Evolutionary conservation across 2,329 filamentous ascomycete species (phyloP).

Genomic region (Sclerotinia sclerotiorum): DNA sequence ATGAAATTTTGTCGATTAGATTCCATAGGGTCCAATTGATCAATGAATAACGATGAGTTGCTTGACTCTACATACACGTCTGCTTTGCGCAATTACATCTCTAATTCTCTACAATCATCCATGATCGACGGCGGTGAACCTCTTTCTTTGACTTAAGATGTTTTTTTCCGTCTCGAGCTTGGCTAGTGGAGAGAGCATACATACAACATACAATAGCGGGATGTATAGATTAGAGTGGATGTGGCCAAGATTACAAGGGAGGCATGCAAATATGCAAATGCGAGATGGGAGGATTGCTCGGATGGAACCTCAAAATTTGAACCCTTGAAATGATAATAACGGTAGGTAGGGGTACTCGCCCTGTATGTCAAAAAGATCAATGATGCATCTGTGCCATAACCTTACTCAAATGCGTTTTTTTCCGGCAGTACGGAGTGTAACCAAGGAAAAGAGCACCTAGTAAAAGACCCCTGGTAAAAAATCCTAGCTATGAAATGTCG

Average conservation of each 20-base stretch:
- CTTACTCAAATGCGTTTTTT: neutral
- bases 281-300: slow-evolving; percentile 8
- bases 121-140: neutral
- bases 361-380: slow-evolving; percentile 8
- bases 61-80: neutral
- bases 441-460: neutral
- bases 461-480: too few relatives aligned
- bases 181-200: neutral
- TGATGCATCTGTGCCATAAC: neutral
- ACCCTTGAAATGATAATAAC: slow-evolving; percentile 15
- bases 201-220: neutral
- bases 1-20: neutral
- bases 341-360: neutral
- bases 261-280: slow-evolving; percentile 9
- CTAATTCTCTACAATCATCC: neutral
- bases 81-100: neutral
- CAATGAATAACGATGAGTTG: neutral
- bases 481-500: neutral
- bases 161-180: slow-evolving; percentile 4
- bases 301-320: neutral
- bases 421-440: neutral
- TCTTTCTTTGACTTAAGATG: neutral
- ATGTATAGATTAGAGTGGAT: slow-evolving; percentile 5
- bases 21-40: neutral
- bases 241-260: slow-evolving; percentile 6